phyloP scores from a whole-genome alignment of 345 rosid species.

The Populus ilicifolia region DNA sequence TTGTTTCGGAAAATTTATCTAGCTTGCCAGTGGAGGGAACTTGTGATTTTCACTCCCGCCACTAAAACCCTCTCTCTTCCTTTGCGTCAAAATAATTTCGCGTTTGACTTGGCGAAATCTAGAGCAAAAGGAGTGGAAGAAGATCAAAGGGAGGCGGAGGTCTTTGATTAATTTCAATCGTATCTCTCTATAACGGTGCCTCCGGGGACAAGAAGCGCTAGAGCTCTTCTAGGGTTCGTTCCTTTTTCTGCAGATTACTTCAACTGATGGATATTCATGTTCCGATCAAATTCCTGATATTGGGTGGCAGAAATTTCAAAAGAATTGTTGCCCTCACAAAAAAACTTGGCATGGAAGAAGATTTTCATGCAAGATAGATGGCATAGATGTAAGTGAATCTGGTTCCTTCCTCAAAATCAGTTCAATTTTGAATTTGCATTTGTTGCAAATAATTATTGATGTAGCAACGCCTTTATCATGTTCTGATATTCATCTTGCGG shows the following conservation, averaged over 20 bases:
- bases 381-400: slow-evolving; percentile 54
- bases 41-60: slow-evolving; percentile 6
- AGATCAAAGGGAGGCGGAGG: slow-evolving; percentile 15
- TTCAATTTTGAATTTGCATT: slow-evolving; percentile 3
- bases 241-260: slow-evolving; percentile 53
- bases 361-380: slow-evolving; percentile 66
- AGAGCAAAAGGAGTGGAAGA: neutral
- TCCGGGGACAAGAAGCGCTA: slow-evolving; percentile 89
- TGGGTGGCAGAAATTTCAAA: slow-evolving; percentile 82
- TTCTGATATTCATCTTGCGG: neutral
- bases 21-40: neutral
- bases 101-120: slow-evolving; percentile 2
- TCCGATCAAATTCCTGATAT: slow-evolving; percentile 79
- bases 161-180: slow-evolving; percentile 71
- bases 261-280: slow-evolving; percentile 50
- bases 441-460: neutral
- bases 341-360: slow-evolving; percentile 78
- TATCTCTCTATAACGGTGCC: slow-evolving; percentile 71
- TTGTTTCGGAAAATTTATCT: neutral
- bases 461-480: neutral
- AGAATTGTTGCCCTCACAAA: slow-evolving; percentile 42
- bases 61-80: neutral
- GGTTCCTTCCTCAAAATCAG: neutral
- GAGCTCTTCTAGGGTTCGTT: slow-evolving; percentile 91
- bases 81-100: neutral